Evolutionary conservation across 768 basidiomycete genomes (phyloP), one percentile per base, ranked within the genome.

Genomic region (Pilatotrama ljubarskyi): DNA sequence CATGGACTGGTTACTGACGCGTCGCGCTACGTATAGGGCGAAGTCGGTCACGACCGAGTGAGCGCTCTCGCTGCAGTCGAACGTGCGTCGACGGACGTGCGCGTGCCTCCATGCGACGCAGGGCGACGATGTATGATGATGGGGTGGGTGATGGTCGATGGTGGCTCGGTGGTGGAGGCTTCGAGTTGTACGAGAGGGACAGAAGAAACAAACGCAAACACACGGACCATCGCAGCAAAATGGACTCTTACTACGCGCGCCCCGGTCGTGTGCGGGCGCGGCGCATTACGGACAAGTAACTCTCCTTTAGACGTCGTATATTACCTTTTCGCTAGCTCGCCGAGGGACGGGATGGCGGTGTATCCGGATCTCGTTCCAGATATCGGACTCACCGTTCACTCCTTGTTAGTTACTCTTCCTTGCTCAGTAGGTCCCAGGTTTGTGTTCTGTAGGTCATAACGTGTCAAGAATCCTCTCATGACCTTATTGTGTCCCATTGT

Each of bases 31-130:
- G 15, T 59, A 37, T 51, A 73, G 72, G 68, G 72, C 72, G 51
- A 73, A 73, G 68, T 72, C 72, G 17, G 72, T 73, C 60, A 73
- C 72, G 46, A 69, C 68, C 22, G 72, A 73, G 68, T 73, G 70
- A 65, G 38, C 20, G 58, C 36, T 22, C 29, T 37, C n/a, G 15
- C 47, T 38, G 51, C 35, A 29, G 26, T 49, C 41, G 32, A 24
- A 51, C 40, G 40, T 43, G 48, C 47, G 44, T 17, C 13, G n/a
- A 20, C 9, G 37, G 10, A 32, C 29, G 29, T 10, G 20, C 20
- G 5, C 9, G 22, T 25, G 51, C n/a, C 10, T 32, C 29, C 18
- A 18, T 35, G 32, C 7, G 5, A 8, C 8, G 18, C 35, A 37
- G 9, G 20, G 13, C 32, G 32, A 13, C 17, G 18, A 37, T 15